Evolutionary conservation across 805 yeast species (phyloP), one percentile per base, ranked within the genome.

Genomic region (Danielozyma ontarioensis): DNA sequence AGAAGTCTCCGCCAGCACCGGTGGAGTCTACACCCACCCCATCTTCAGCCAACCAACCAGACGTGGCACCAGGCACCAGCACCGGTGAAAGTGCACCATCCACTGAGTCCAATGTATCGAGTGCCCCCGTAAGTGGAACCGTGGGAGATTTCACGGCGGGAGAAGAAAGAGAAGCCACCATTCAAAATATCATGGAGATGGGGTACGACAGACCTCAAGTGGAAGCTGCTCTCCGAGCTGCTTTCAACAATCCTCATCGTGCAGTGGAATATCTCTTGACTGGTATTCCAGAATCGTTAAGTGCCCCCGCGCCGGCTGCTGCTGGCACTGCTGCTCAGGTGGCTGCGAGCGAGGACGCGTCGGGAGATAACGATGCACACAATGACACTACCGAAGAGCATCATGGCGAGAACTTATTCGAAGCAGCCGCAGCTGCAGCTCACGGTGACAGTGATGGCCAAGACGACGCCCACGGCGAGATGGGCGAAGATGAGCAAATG

Each of bases 191-290:
- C 57, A 76, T 88, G 79, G 97, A 86, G 46, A 88, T 93, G 97
- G 98, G 98, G 6, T 93, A 88, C 54, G 86, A 83, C 32, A 78
- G 95, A 48, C 73, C 77, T 13, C 85, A 86, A 54, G 96, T 87
- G 17, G 94, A 86, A 61, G 75, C 78, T 29, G 98, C 98, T 0
- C 66, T 93, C 55, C 78, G 94, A 48, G 95, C 96, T 12, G 97
- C 98, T 1, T 93, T 79, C 66, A 90, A 90, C 64, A 89, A 93
- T 61, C 97, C 98, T 14, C 97, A 90, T 56, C 79, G 98, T 50
- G 98, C 98, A 0, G 97, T 93, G 11, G 98, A 93, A 57, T 89
- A 90, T 57, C 69, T 93, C 32, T 66, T 93, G 44, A 86, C 89
- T 29, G 97, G 97, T 3, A 76, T 90, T 28, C 96, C 96, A 15